A percentile compares a stretch with the other conserved stretches of the same genome.
phyloP scores from a whole-genome alignment of 2,329 filamentous ascomycete species.

The Plectosphaerella cucumerina region DNA sequence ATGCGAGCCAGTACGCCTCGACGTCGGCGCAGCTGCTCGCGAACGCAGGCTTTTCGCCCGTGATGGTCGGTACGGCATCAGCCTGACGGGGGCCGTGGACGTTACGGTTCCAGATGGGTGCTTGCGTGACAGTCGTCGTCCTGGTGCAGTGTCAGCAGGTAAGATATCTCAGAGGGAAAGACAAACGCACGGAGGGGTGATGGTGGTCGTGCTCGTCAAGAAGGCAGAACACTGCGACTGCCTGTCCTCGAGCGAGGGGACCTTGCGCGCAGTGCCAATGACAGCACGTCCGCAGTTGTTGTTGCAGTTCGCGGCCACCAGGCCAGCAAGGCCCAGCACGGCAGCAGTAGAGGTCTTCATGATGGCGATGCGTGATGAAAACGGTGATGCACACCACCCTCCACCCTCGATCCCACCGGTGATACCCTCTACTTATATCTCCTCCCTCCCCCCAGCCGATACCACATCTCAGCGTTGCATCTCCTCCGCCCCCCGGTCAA shows the following conservation, averaged over 20 bases:
- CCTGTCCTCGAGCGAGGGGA: constrained; percentile 3
- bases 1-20: constrained; percentile 13
- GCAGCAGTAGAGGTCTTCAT: constrained; percentile 3
- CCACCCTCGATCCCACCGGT: too few relatives aligned
- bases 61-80: background rate
- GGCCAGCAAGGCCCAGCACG: background rate
- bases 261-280: background rate
- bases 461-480: too few relatives aligned
- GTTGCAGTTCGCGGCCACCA: constrained; percentile 5
- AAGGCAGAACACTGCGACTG: constrained; percentile 8
- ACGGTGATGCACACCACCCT: too few relatives aligned
- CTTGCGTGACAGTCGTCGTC: constrained; percentile 1
- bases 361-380: background rate
- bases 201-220: constrained; percentile 4
- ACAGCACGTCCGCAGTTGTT: constrained; percentile 11
- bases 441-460: too few relatives aligned
- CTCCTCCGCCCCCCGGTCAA: too few relatives aligned
- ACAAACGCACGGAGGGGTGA: constrained; percentile 3
- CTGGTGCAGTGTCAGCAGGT: background rate
- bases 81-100: constrained; percentile 2
- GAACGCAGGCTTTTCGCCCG: constrained; percentile 9
- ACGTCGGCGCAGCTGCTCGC: constrained; percentile 11
- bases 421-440: too few relatives aligned
- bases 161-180: background rate
- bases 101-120: background rate